Percentiles rank a stretch among this genome's conserved stretches.
Conservation (phyloP, 306 rosid species). For the Quercus mongolica region DNA sequence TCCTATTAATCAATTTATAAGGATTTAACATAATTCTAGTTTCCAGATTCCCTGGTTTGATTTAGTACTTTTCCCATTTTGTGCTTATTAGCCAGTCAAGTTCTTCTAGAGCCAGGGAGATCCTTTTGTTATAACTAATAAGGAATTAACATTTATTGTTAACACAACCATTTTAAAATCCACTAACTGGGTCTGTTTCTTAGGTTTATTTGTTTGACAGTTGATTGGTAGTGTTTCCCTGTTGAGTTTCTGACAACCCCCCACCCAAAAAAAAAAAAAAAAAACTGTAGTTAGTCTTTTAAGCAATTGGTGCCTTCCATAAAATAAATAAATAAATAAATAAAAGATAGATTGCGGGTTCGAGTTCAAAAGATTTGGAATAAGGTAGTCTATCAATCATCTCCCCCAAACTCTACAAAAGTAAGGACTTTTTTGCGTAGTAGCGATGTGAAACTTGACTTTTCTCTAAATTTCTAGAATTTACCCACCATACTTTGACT, state of each 20-base stretch:
- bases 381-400: no score
- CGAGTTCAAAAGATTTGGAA: no score
- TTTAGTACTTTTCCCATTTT: no score
- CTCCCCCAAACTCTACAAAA: no score
- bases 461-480: background rate
- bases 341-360: no score
- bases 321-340: no score
- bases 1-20: background rate
- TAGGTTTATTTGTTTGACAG: background rate
- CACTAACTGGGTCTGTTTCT: background rate
- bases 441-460: background rate
- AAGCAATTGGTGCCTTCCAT: no score
- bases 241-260: background rate
- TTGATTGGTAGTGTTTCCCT: background rate
- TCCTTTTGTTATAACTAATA: background rate
- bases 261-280: background rate
- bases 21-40: background rate
- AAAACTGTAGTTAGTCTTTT: no score
- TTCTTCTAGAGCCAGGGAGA: background rate
- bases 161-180: background rate
- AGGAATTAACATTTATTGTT: background rate
- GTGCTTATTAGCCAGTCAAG: no score
- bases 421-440: background rate
- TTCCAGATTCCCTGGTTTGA: background rate
- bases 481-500: background rate